Evolutionary conservation across 371 early-diverging fungal species (phyloP), one percentile per base, ranked within the genome.

Genomic region (Syncephalastrum contaminatum): DNA sequence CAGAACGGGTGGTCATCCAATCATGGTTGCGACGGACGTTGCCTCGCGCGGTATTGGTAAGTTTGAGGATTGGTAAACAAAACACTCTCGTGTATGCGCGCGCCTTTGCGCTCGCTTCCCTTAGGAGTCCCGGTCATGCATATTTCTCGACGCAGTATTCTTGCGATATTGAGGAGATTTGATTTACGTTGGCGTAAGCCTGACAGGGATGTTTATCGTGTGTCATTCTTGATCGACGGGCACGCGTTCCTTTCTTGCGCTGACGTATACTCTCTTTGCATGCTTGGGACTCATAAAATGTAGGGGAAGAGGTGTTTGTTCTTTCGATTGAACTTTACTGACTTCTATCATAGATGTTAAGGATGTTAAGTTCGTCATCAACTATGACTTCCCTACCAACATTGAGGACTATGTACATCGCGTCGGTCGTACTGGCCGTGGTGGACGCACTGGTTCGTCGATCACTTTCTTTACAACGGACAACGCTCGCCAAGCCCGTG

Each of bases 11-110:
- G 84, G 81, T 49, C 87, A 86, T 43, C 95, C 95, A 15, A 91
- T 97, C 63, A 88, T 99, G 88, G 97, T 99, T 57, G 99, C 99
- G 21, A 99, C 99, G 4, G 99, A 99, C 80, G 99, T 99, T 45
- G 99, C 99, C 52, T 96, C 97, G 54, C 93, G 99, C 82, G 99
- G 99, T 71, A 88, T 99, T 57, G 99, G 98, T 94, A 92, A 80
- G 83, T 83, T 24, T 30, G 5, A 8, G 10, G 36, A 30, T 30
- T 10, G 36, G 10, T 30, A 8, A 30, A 8, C 36, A 30, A 30
- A 30, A 30, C 36, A 30, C 36, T 30, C 36, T 30, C 36, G 36
- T 30, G 36, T 30, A 10, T 10, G 36, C 36, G 36, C 36, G 36
- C 36, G 36, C 36, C 10, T 30, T 30, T 30, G 36, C 36, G 36